phyloP scores from a whole-genome alignment of 2,329 filamentous ascomycete genomes.

The Diaporthe citri region DNA sequence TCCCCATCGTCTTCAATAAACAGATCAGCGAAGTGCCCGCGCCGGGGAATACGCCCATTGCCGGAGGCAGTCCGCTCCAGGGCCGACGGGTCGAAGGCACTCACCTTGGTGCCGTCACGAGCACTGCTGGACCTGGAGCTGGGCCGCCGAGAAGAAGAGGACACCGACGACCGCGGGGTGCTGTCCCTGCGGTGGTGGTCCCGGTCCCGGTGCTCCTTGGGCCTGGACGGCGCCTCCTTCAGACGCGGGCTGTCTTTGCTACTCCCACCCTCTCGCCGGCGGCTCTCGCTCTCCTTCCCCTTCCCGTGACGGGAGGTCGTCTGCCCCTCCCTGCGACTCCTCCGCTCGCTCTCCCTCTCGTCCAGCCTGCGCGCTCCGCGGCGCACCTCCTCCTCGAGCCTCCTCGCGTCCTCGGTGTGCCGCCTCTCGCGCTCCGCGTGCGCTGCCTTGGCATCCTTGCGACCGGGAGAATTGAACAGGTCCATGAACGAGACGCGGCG shows the following conservation, averaged over 20 bases:
- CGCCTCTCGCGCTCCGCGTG: background rate
- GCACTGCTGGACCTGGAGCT: background rate
- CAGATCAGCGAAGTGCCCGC: background rate
- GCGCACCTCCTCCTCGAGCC: background rate
- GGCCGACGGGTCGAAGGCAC: background rate
- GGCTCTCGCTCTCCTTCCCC: background rate
- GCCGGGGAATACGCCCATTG: background rate
- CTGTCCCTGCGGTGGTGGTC: background rate
- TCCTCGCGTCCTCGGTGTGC: background rate
- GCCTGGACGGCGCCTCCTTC: background rate
- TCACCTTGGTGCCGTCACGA: constrained; percentile 13
- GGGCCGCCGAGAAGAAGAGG: background rate
- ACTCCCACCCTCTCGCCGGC: background rate
- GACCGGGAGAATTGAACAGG: background rate
- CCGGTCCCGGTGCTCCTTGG: background rate
- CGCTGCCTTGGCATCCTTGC: background rate
- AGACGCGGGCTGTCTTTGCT: background rate
- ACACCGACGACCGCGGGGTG: background rate
- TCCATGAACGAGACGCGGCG: background rate
- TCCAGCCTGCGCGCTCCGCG: background rate
- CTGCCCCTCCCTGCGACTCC: background rate
- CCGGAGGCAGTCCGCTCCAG: background rate
- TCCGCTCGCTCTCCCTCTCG: background rate
- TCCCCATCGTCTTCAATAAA: background rate
- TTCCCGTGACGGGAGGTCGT: background rate